Conservation (phyloP, 331 rosid species). For the Malus hybrid region DNA sequence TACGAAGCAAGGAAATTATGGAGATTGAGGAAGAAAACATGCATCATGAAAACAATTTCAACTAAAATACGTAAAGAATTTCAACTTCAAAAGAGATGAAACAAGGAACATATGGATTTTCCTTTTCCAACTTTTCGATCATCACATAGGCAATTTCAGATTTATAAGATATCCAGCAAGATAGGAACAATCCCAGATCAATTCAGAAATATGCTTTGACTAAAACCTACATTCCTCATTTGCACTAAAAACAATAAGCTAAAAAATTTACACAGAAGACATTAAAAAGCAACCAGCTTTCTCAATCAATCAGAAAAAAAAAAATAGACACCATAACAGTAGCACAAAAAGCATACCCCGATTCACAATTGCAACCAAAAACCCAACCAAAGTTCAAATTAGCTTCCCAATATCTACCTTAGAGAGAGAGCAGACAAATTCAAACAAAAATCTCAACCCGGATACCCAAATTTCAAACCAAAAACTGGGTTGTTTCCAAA, state of each 20-base stretch:
- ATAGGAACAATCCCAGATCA: conserved; percentile 9
- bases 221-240: not conserved
- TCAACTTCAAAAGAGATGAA: not conserved
- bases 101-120: not conserved
- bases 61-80: not conserved
- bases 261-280: not conserved
- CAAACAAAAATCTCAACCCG: conserved; percentile 11
- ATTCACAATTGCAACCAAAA: conserved; percentile 13
- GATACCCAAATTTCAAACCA: conserved; percentile 5
- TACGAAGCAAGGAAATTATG: not conserved
- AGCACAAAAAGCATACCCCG: not conserved
- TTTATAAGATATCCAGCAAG: not conserved
- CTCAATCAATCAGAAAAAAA: not conserved
- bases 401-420: conserved; percentile 14
- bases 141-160: not conserved
- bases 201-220: conserved; percentile 5
- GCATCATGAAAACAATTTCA: not conserved
- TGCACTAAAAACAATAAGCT: not conserved
- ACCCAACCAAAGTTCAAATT: not conserved
- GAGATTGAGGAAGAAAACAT: not conserved
- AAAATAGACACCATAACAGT: not conserved
- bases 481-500: not conserved
- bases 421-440: not conserved
- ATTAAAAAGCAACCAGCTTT: not conserved
- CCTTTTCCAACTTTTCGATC: not conserved